Conservation (phyloP, 352 stramenopile genomes). For the Saprolegnia diclina region DNA sequence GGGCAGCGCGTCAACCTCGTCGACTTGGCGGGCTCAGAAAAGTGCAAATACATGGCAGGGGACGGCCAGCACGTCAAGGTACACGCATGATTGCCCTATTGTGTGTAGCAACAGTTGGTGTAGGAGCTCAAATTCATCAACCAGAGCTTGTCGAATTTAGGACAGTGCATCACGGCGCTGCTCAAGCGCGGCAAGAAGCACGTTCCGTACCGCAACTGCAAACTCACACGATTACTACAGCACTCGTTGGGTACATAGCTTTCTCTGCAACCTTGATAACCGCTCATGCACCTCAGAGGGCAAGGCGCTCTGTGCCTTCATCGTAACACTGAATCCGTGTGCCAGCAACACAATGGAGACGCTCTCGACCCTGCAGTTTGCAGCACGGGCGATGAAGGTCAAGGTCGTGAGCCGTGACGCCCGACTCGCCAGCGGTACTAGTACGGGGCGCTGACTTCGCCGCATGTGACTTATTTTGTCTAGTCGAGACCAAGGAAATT, state of each 20-base stretch:
- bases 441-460: not conserved
- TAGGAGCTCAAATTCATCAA: slow-evolving; percentile 30
- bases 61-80: slow-evolving; percentile 24
- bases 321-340: slow-evolving; percentile 53
- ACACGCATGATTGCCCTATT: not conserved
- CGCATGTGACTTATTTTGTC: not conserved
- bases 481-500: not conserved
- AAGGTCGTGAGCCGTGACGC: slow-evolving; percentile 30
- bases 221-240: slow-evolving; percentile 32
- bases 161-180: slow-evolving; percentile 20
- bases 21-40: slow-evolving; percentile 32
- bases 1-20: slow-evolving; percentile 29
- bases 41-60: slow-evolving; percentile 22
- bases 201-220: slow-evolving; percentile 31
- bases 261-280: not conserved
- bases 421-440: too few relatives aligned
- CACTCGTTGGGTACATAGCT: slow-evolving; percentile 23
- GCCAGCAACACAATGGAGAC: slow-evolving; percentile 50
- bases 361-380: slow-evolving; percentile 65
- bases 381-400: slow-evolving; percentile 66
- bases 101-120: not conserved
- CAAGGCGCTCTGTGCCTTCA: slow-evolving; percentile 32
- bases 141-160: slow-evolving; percentile 26
- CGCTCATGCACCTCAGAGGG: not conserved
- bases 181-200: slow-evolving; percentile 19